phyloP scores from a whole-genome alignment of 805 yeast species.

The Metschnikowia henanensis region DNA sequence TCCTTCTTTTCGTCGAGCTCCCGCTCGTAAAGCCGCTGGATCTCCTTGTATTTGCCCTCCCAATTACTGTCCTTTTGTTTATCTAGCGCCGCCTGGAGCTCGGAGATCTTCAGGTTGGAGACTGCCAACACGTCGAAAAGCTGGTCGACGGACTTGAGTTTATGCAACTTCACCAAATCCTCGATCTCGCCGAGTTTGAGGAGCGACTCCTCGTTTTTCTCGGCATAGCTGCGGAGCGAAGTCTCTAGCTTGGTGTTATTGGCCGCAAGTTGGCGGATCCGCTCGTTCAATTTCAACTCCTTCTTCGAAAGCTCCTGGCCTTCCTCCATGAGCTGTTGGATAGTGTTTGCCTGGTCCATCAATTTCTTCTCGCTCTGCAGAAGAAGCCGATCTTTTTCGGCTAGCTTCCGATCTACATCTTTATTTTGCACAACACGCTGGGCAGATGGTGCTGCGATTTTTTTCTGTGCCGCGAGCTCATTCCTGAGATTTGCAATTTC shows the following conservation, averaged over 20 bases:
- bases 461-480: slow-evolving; percentile 2
- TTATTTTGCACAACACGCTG: neutral
- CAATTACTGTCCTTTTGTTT: slow-evolving; percentile 21
- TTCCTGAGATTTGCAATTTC: slow-evolving; percentile 1
- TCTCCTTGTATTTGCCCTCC: slow-evolving; percentile 27
- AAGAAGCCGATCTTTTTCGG: slow-evolving; percentile 6
- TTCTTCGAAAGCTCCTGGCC: slow-evolving; percentile 71
- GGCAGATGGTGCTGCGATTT: neutral
- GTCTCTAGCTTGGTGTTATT: slow-evolving; percentile 31
- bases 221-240: slow-evolving; percentile 28
- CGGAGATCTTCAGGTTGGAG: slow-evolving; percentile 14
- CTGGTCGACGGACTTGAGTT: slow-evolving; percentile 30
- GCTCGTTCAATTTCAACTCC: slow-evolving; percentile 67
- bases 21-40: slow-evolving; percentile 22
- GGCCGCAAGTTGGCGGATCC: slow-evolving; percentile 59
- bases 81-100: slow-evolving; percentile 19
- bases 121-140: slow-evolving; percentile 23
- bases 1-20: slow-evolving; percentile 24
- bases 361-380: slow-evolving; percentile 27
- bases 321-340: slow-evolving; percentile 68
- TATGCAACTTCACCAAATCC: slow-evolving; percentile 27
- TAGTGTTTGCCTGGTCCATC: slow-evolving; percentile 56
- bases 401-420: slow-evolving; percentile 1
- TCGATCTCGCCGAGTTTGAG: slow-evolving; percentile 41
- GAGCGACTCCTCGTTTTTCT: slow-evolving; percentile 32